Evolutionary conservation across 139 green algal species (phyloP), one percentile per base, ranked within the genome.

Genomic region (Ettlia oleoabundans): DNA sequence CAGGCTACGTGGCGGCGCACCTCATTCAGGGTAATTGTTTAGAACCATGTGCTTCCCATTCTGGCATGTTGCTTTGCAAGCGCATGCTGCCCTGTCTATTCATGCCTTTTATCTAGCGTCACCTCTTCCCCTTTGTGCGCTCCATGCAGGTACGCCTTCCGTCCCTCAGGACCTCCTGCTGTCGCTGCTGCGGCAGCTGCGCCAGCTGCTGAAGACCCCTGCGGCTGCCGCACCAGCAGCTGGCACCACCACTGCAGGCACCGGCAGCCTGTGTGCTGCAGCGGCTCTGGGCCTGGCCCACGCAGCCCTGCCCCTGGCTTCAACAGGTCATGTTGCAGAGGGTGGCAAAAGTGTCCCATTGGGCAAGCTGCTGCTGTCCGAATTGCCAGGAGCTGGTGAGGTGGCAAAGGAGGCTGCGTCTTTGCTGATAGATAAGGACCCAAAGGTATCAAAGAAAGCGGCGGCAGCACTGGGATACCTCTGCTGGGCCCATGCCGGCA

Each of bases 1-100:
- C 76, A 1, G 91, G 91, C 62, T 94, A 88, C 40, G 72, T 94
- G 35, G 40, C 88, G 9, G 91, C 88, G n/a, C 87, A 90, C 62
- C 28, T 69, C 26, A 26, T 80, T 28, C 73, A 80, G 30, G 33
- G 72, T 76, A 41, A 18, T 70, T 7, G 18, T 26, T 24, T 47
- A 68, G 26, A 30, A 40, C 13, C 24, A 30, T 35, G 62, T 38
- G 62, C 3, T 37, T 3, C 4, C 62, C 22, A 22, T n/a, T n/a
- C n/a, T n/a, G n/a, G n/a, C n/a, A n/a, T n/a, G n/a, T n/a, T n/a
- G n/a, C n/a, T n/a, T n/a, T n/a, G n/a, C n/a, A n/a, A n/a, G n/a
- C n/a, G n/a, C n/a, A n/a, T n/a, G n/a, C n/a, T n/a, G n/a, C n/a
- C n/a, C n/a, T n/a, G n/a, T n/a, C n/a, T n/a, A n/a, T n/a, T n/a